These are phyloP conservation scores for Nicotiana sylvestris DNA, from an alignment of 257 asterid genomes.

Conservation along the genomic window DNA sequence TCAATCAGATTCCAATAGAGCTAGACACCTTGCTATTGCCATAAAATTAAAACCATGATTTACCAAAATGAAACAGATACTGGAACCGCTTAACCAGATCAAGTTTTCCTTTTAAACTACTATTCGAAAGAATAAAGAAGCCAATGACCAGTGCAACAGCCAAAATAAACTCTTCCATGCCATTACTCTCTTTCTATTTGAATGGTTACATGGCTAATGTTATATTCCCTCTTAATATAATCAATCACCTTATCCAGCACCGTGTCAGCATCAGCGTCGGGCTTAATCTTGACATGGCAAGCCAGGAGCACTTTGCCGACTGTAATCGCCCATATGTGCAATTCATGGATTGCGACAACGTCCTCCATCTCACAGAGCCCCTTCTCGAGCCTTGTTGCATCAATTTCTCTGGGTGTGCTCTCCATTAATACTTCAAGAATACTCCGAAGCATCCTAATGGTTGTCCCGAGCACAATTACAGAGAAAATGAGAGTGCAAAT, in stretches of 20 bases:
- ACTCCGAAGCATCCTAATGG: constrained; percentile 66
- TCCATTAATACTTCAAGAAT: constrained; percentile 92
- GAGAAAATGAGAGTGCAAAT: constrained; percentile 82
- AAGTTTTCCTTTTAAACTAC: neutral
- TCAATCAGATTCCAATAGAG: no score
- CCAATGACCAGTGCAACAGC: neutral
- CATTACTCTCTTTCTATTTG: constrained; percentile 72
- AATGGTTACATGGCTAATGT: constrained; percentile 81
- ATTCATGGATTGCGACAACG: constrained; percentile 73
- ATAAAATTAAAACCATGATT: neutral
- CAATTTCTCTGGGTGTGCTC: constrained; percentile 90
- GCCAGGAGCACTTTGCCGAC: constrained; percentile 80
- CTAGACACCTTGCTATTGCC: no score
- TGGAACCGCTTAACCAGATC: neutral
- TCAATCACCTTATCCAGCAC: constrained; percentile 73
- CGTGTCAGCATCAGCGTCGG: constrained; percentile 76
- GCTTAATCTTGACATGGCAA: constrained; percentile 75
- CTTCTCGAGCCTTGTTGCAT: constrained; percentile 66
- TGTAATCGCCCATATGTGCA: constrained; percentile 95
- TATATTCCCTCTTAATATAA: constrained; percentile 71
- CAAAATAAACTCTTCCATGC: neutral
- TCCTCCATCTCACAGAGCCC: constrained; percentile 91
- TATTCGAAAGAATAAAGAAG: neutral
- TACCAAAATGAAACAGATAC: neutral
- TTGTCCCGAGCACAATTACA: constrained; percentile 57